Evolutionary conservation across 192 early-diverging fungal species (phyloP), one percentile per base, ranked within the genome.

Genomic region (Entomortierella lignicola): DNA sequence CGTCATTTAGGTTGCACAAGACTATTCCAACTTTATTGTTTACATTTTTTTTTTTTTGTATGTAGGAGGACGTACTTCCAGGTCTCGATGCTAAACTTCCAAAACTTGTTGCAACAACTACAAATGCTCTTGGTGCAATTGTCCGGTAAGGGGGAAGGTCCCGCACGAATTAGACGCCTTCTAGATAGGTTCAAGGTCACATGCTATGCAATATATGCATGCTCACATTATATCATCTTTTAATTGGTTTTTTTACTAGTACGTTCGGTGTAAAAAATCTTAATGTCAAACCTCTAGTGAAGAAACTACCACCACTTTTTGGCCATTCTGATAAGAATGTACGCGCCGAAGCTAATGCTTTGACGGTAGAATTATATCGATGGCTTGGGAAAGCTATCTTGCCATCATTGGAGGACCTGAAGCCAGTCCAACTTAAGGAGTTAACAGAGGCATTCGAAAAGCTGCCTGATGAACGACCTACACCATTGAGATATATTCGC

Each of bases 381-480:
- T 99, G 96, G 95, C 88, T 99, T 56, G 92, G 95, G 23, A 85
- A 88, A 42, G 96, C 95, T 1, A 87, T 98, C 31, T 83, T 88
- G 57, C 84, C 89, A 21, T 94, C 89, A 55, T 75, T 99, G 41
- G 85, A 85, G 30, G 94, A 98, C 10, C 73, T 99, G 69, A 97
- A 98, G 61, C 97, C 98, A 0, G 95, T 99, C 4, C 95, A 98
- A 80, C 80, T 88, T 61, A 98, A 98, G 81, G 98, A 99, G 54
- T 83, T 99, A 8, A 87, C 95, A 62, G 89, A 95, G 41, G 91
- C 88, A 47, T 99, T 98, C 80, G 88, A 89, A 23, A 86, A 86
- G 31, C 63, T 93, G 34, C 89, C 93, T 0, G 67, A 66, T 2
- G 92, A 87, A 20, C 83, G 88, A 60, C 83, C 91, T 6, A 84